Conservation (phyloP, 306 rosid species). For the Benincasa hispida region DNA sequence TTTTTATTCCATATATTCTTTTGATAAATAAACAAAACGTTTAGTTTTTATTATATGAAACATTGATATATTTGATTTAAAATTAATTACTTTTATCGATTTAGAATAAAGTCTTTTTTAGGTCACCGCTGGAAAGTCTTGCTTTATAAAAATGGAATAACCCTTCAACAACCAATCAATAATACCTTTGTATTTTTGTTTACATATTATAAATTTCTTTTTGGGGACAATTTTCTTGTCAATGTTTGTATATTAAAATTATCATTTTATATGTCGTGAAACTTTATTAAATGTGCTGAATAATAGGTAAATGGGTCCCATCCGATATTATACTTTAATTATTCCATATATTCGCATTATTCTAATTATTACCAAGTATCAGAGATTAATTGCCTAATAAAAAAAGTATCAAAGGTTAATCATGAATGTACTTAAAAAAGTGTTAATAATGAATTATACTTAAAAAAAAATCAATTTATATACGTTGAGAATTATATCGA, state of each 20-base stretch:
- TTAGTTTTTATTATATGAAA: background rate
- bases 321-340: background rate
- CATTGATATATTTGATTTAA: background rate
- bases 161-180: background rate
- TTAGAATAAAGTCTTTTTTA: background rate
- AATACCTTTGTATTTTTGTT: background rate
- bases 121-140: background rate
- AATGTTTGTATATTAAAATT: background rate
- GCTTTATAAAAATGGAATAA: background rate
- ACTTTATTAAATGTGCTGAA: background rate
- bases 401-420: background rate
- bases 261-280: background rate
- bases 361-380: background rate
- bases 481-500: too few species aligned
- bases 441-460: background rate
- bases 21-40: too few species aligned
- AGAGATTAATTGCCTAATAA: too few species aligned
- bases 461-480: too few species aligned
- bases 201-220: too few species aligned
- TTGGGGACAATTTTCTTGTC: too few species aligned
- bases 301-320: background rate
- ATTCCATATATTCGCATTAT: background rate
- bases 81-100: background rate
- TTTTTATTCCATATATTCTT: too few species aligned
- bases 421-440: too few species aligned